Percentiles rank a stretch among this genome's conserved stretches.
Evolutionary conservation across 345 rosid species (phyloP).

Genomic region (Arabis hirsuta): DNA sequence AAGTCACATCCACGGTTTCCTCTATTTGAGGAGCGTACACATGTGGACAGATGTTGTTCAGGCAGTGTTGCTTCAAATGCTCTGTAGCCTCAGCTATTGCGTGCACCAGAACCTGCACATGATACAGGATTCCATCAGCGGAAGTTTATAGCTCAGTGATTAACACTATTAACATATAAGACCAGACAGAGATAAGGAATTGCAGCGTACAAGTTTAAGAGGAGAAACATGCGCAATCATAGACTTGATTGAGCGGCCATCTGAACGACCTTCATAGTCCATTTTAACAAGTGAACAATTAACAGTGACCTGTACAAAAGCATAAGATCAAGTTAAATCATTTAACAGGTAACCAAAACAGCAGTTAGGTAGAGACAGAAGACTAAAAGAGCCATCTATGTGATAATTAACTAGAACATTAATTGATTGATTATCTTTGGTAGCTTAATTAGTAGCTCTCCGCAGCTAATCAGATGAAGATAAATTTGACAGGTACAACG

Average conservation of each 20-base stretch:
- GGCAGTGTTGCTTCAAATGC: constrained; percentile 93
- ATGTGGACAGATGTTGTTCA: constrained; percentile 80
- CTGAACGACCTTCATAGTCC: constrained; percentile 97
- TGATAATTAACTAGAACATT: background rate
- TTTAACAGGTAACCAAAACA: background rate
- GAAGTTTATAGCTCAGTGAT: background rate
- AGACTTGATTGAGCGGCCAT: constrained; percentile 91
- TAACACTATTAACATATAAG: background rate
- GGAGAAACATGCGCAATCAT: constrained; percentile 94
- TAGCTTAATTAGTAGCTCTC: background rate
- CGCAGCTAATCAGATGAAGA: constrained; percentile 11
- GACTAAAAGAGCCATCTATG: constrained; percentile 3
- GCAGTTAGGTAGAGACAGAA: background rate
- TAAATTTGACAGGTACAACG: background rate
- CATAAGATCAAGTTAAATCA: constrained; percentile 26
- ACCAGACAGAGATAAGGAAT: constrained; percentile 18
- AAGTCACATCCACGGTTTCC: constrained; percentile 91
- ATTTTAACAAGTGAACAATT: constrained; percentile 78
- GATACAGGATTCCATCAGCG: constrained; percentile 1
- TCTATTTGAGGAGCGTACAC: constrained; percentile 92
- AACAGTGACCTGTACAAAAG: constrained; percentile 78
- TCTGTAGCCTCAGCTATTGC: constrained; percentile 98
- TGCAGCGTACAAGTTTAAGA: constrained; percentile 77
- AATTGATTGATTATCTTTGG: background rate
- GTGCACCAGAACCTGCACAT: constrained; percentile 85